Base-by-base conservation (phyloP, 495 filamentous ascomycete genomes). In the Neurospora intermedia region DNA sequence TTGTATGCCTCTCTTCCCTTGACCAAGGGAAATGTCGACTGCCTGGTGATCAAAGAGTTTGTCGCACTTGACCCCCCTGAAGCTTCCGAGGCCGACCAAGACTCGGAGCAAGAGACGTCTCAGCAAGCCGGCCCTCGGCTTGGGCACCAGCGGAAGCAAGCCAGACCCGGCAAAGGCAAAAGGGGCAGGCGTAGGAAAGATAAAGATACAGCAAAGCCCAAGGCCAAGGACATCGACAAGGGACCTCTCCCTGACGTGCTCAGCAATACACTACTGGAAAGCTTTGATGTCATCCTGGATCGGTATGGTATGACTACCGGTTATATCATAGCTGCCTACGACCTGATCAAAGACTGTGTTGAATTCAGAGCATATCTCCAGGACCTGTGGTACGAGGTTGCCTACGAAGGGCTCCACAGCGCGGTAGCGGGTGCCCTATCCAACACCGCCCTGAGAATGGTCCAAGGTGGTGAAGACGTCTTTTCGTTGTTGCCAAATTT, bases 401-500 rank as follows among this genome's bases (percentile, higher is more conserved):
- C 84, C 4, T 83, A 85, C 74, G 73, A 80, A 3, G 79, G 77
- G 8, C 76, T 87, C 39, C 87, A 87, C 71, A 79, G 74, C 43
- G 86, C 84, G 7, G 80, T 84, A 42, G 85, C 85, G 35, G 84
- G 81, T 4, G 76, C 82, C 5, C 15, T 85, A 27, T 84, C 80
- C 42, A 84, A 84, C 69, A 43, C 83, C 11, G 82, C 84, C 62
- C 76, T 84, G 46, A 69, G 73, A 23, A 82, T 83, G 77, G 73
- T 87, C 70, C 78, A 83, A 66, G 76, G 78, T 42, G 71, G 78
- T 35, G 78, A 80, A 69, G 73, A 80, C 8, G 74, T 71, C 15
- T 82, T n/a, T n/a, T n/a, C n/a, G n/a, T n/a, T 75, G 23, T 78
- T 86, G 20, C 70, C 81, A 62, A 80, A 84, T 73, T 87, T 86